Percentiles rank a stretch among this genome's conserved stretches.
Conservation (phyloP, 2,329 filamentous ascomycete genomes). For the Penicillium psychrosexuale region DNA sequence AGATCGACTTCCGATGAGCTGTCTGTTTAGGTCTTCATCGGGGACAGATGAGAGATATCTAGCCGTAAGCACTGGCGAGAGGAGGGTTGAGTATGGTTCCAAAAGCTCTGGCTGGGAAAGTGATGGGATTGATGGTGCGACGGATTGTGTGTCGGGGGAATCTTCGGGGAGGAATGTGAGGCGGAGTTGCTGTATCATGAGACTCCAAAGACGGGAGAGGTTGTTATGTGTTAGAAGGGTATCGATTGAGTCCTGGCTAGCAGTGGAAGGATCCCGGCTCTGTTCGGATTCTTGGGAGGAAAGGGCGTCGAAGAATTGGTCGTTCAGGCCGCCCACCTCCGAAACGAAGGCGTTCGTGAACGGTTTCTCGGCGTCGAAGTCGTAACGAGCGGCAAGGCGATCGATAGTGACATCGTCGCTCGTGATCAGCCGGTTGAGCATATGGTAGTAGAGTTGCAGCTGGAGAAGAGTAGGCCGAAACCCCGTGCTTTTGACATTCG, state of each 20-base stretch:
- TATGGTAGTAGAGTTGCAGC: constrained; percentile 81
- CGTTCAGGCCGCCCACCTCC: constrained; percentile 67
- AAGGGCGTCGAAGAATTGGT: constrained; percentile 58
- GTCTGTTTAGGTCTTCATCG: constrained; percentile 23
- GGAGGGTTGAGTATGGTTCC: constrained; percentile 37
- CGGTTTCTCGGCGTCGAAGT: constrained; percentile 58
- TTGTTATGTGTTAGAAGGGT: constrained; percentile 59
- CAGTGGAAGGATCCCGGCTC: constrained; percentile 23
- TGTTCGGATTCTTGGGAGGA: constrained; percentile 33
- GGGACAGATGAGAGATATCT: constrained; percentile 41
- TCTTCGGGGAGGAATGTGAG: constrained; percentile 45
- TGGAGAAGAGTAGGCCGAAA: constrained; percentile 79
- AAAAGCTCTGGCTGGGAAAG: constrained; percentile 35
- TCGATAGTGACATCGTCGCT: constrained; percentile 67
- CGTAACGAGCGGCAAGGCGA: constrained; percentile 67
- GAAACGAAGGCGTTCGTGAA: constrained; percentile 80
- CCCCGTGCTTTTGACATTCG: constrained; percentile 56
- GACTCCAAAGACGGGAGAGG: constrained; percentile 57
- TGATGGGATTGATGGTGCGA: constrained; percentile 32
- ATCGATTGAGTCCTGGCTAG: constrained; percentile 48
- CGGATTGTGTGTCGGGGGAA: constrained; percentile 10
- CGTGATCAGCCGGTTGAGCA: constrained; percentile 70
- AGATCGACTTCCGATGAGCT: constrained; percentile 53
- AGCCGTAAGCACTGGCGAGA: constrained; percentile 46
- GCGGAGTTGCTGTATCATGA: constrained; percentile 61